Evolutionary conservation across 2,329 filamentous ascomycete genomes (phyloP).

Genomic region (Ciborinia camelliae): DNA sequence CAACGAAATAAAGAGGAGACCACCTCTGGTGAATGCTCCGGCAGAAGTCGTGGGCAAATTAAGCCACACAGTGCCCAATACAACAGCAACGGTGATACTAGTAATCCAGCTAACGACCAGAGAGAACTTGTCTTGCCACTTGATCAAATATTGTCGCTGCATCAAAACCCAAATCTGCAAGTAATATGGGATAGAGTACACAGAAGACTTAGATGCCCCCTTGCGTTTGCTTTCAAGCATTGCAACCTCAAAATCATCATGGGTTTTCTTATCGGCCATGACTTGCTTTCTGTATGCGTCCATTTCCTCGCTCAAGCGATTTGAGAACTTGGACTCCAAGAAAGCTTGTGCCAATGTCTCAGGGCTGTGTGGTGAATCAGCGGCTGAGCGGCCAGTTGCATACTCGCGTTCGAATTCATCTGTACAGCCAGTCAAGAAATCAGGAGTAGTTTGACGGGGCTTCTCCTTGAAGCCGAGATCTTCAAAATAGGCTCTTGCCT

Average conservation of each 20-base stretch:
- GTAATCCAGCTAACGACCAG: slow-evolving; percentile 69
- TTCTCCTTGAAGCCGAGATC: slow-evolving; percentile 59
- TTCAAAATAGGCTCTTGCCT: slow-evolving; percentile 63
- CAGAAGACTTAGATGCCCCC: slow-evolving; percentile 65
- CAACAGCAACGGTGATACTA: slow-evolving; percentile 69
- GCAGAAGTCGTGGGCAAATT: slow-evolving; percentile 60
- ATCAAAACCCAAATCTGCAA: slow-evolving; percentile 79
- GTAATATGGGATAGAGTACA: slow-evolving; percentile 81
- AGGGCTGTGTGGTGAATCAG: slow-evolving; percentile 66
- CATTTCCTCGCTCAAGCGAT: slow-evolving; percentile 63
- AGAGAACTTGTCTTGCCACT: slow-evolving; percentile 82
- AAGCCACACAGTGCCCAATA: slow-evolving; percentile 77
- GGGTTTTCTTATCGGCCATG: slow-evolving; percentile 60
- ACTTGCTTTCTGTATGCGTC: slow-evolving; percentile 62
- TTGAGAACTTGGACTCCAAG: slow-evolving; percentile 57
- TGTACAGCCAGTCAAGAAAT: slow-evolving; percentile 74
- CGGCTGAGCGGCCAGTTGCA: slow-evolving; percentile 59
- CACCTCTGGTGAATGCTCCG: slow-evolving; percentile 77
- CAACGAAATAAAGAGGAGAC: slow-evolving; percentile 74
- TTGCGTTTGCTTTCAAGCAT: slow-evolving; percentile 76
- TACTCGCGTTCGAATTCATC: slow-evolving; percentile 70
- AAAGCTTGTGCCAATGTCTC: slow-evolving; percentile 68
- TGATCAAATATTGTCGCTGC: slow-evolving; percentile 79
- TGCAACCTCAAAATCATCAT: slow-evolving; percentile 73
- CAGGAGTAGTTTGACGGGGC: slow-evolving; percentile 63